Base-by-base conservation (phyloP, 2,329 filamentous ascomycete genomes). In the Botrytis elliptica region DNA sequence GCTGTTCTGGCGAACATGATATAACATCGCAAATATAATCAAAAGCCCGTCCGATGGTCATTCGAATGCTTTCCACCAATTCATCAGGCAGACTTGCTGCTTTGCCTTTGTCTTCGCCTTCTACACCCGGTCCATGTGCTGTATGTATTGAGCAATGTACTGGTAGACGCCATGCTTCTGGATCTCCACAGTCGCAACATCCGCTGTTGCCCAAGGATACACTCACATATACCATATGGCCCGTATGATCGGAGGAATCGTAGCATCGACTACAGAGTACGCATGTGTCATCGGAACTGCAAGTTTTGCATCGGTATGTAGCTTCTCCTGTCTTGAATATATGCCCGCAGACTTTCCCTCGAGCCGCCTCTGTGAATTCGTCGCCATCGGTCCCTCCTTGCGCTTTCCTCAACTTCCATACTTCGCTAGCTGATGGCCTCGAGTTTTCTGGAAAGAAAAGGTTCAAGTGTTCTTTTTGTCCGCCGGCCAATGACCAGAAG, bases 11-110 rank as follows among this genome's bases (percentile, higher is more conserved):
- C 1, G 95, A 97, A 83, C 97, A 99, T 3, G 96, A 98, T 76
- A 98, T 94, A 75, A 99, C 94, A 84, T 99, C 96, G 84, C 95
- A 98, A 76, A 99, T 91, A 81, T 97, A 99, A 84, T 99, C 96
- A 75, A 98, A 88, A 18, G 91, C 91, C 74, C 93, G 89, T 2
- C 93, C 90, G 76, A 99, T 91, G 0, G 96, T 98, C 87, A 93
- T 93, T 72, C 91, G 89, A 75, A 98, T 94, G 79, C 90, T 92
- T 74, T 90, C 86, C 46, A 92, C 85, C 70, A 98, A 86, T 60
- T 97, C 93, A 46, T 89, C 86, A 0, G 96, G 93, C 67, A 98
- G 83, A 8, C 83, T 85, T 65, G 86, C 84, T 63, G 86, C 85
- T 79, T 88, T 87, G 79, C 86, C 86, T 88, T 95, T 86, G 81